A percentile compares a stretch with the other conserved stretches of the same genome.
phyloP scores from a whole-genome alignment of 129 eudicot genomes.

The Arctium lappa region DNA sequence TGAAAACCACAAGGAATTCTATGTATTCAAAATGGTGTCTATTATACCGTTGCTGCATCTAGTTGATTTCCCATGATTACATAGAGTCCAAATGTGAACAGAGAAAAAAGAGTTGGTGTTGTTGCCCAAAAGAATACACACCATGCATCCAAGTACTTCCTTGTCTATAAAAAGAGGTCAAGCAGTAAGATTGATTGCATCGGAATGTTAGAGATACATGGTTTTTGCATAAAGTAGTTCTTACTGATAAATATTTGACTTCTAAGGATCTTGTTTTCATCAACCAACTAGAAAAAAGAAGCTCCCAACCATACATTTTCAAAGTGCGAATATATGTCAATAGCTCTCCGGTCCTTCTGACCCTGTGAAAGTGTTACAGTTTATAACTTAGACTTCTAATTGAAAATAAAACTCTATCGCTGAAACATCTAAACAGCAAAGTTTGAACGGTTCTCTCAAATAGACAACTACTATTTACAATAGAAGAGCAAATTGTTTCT shows the following conservation, averaged over 20 bases:
- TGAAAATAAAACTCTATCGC: neutral
- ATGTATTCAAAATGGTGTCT: conserved; percentile 2
- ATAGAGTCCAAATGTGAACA: conserved; percentile 88
- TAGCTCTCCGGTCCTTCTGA: conserved; percentile 79
- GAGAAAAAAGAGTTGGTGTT: conserved; percentile 90
- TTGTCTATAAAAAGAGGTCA: conserved; percentile 44
- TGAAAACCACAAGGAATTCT: conserved; percentile 6
- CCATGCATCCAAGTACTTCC: conserved; percentile 98
- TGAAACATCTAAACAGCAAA: neutral
- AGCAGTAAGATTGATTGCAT: neutral
- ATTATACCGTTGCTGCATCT: conserved; percentile 93
- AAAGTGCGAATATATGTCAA: conserved; percentile 73
- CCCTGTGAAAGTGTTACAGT: conserved; percentile 49
- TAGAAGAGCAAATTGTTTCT: neutral
- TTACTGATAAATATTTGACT: conserved; percentile 70
- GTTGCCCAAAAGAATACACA: conserved; percentile 99
- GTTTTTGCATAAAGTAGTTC: neutral
- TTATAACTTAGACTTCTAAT: neutral
- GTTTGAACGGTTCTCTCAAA: neutral
- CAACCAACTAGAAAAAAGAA: conserved; percentile 78
- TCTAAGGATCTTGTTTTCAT: conserved; percentile 85
- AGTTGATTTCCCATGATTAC: conserved; percentile 79
- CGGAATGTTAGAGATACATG: neutral
- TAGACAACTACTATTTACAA: neutral
- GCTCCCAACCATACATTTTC: conserved; percentile 98